phyloP scores from a whole-genome alignment of 2,329 filamentous ascomycete species.

The Diaporthe citrichinensis region DNA sequence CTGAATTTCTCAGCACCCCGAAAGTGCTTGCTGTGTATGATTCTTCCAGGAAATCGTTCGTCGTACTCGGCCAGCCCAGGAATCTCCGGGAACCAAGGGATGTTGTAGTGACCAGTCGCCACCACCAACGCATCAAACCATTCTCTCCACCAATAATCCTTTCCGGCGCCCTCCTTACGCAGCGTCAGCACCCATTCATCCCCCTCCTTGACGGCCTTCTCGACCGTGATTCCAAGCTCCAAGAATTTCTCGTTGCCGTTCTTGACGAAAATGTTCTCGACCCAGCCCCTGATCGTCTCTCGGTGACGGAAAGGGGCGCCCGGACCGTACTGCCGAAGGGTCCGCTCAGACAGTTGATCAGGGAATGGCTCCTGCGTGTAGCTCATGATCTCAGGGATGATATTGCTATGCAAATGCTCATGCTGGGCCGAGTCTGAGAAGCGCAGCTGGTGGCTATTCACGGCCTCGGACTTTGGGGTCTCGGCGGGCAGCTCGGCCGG shows the following conservation, averaged over 20 bases:
- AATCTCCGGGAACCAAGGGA: constrained; percentile 56
- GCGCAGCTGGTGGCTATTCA: constrained; percentile 56
- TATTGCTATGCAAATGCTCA: constrained; percentile 71
- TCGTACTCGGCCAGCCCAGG: constrained; percentile 55
- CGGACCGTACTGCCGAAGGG: constrained; percentile 62
- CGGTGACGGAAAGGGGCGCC: constrained; percentile 70
- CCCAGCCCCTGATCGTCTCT: constrained; percentile 66
- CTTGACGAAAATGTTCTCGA: constrained; percentile 57
- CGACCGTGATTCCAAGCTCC: constrained; percentile 69
- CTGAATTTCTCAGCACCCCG: constrained; percentile 48
- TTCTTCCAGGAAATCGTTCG: constrained; percentile 51
- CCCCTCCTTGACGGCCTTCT: constrained; percentile 62
- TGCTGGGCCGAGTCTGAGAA: constrained; percentile 69
- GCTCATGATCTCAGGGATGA: constrained; percentile 68
- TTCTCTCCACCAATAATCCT: constrained; percentile 57
- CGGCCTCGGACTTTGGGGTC: constrained; percentile 52
- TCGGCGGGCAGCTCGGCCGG: constrained; percentile 59
- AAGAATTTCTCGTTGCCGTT: constrained; percentile 53
- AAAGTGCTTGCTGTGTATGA: constrained; percentile 58
- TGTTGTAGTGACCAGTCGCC: constrained; percentile 57
- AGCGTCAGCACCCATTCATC: constrained; percentile 65
- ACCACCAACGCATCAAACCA: constrained; percentile 57
- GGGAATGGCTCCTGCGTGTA: constrained; percentile 67
- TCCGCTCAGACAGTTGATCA: constrained; percentile 56
- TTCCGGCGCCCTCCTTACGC: constrained; percentile 55